phyloP scores from a whole-genome alignment of 2,329 filamentous ascomycete species.

The Cryphonectria japonica region DNA sequence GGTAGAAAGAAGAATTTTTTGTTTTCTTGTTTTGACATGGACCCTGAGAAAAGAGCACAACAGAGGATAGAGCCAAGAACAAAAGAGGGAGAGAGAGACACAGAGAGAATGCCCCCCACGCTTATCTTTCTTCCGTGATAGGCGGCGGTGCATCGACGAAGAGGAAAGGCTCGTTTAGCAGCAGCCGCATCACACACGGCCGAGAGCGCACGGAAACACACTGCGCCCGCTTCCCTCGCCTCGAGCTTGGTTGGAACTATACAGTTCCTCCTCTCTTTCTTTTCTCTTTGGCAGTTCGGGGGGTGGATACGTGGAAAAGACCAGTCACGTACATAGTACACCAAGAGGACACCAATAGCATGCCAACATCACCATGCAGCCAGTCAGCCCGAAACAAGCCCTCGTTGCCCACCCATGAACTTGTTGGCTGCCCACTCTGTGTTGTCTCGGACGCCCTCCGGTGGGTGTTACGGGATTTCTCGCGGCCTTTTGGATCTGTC shows the following conservation, averaged over 20 bases:
- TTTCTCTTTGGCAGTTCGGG: not conserved
- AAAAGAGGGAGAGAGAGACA: not conserved
- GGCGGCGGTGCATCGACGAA: not conserved
- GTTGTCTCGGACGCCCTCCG: constrained; percentile 10
- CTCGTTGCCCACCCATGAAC: not conserved
- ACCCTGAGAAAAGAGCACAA: not conserved
- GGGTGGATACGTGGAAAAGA: not conserved
- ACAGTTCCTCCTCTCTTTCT: no score
- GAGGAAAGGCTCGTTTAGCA: not conserved
- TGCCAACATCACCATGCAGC: not conserved
- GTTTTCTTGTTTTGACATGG: not conserved
- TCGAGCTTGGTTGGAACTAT: not conserved
- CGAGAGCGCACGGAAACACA: not conserved
- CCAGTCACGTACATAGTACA: not conserved
- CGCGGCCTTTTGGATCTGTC: not conserved
- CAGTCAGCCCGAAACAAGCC: not conserved
- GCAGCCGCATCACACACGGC: not conserved
- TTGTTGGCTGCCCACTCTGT: not conserved
- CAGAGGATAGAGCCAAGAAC: not conserved
- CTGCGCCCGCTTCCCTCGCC: not conserved
- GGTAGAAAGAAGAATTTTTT: not conserved
- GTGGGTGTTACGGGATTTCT: constrained; percentile 5
- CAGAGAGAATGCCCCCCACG: not conserved
- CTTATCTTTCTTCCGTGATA: not conserved
- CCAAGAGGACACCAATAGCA: no score